A percentile compares a stretch with the other conserved stretches of the same genome.
phyloP scores from a whole-genome alignment of 2,329 filamentous ascomycete genomes.

The Thelonectria blattea region DNA sequence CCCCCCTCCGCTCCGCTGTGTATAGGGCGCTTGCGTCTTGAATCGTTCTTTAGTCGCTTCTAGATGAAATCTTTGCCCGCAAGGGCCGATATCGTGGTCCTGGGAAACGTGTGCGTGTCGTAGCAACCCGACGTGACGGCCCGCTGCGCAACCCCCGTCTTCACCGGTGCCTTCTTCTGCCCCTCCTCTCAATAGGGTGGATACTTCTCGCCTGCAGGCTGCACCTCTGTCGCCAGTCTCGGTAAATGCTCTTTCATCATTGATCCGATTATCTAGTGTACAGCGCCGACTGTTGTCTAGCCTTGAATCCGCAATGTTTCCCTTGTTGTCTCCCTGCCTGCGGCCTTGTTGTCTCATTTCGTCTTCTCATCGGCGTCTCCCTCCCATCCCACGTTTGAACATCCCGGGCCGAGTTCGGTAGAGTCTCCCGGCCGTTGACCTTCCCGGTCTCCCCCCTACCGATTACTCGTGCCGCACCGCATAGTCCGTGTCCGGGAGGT shows the following conservation, averaged over 20 bases:
- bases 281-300: slow-evolving; percentile 36
- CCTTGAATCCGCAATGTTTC: slow-evolving; percentile 16
- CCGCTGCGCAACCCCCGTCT: slow-evolving; percentile 7
- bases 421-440: slow-evolving; percentile 8
- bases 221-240: slow-evolving; percentile 19
- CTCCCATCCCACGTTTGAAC: slow-evolving; percentile 13
- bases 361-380: slow-evolving; percentile 11
- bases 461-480: slow-evolving; percentile 68
- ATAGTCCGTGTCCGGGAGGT: slow-evolving; percentile 92
- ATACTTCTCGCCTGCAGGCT: slow-evolving; percentile 8
- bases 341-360: slow-evolving; percentile 12
- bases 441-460: slow-evolving; percentile 20
- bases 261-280: slow-evolving; percentile 40
- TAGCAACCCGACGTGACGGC: slow-evolving; percentile 10
- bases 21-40: slow-evolving; percentile 3
- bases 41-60: slow-evolving; percentile 13
- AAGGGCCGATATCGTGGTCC: background rate
- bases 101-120: background rate
- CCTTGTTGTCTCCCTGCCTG: slow-evolving; percentile 21
- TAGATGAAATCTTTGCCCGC: slow-evolving; percentile 8
- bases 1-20: background rate
- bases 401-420: slow-evolving; percentile 28
- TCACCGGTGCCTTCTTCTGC: slow-evolving; percentile 15
- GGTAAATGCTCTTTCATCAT: slow-evolving; percentile 32
- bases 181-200: slow-evolving; percentile 9